phyloP scores from a whole-genome alignment of 1,284 basidiomycete species.

The Bjerkandera adusta region DNA sequence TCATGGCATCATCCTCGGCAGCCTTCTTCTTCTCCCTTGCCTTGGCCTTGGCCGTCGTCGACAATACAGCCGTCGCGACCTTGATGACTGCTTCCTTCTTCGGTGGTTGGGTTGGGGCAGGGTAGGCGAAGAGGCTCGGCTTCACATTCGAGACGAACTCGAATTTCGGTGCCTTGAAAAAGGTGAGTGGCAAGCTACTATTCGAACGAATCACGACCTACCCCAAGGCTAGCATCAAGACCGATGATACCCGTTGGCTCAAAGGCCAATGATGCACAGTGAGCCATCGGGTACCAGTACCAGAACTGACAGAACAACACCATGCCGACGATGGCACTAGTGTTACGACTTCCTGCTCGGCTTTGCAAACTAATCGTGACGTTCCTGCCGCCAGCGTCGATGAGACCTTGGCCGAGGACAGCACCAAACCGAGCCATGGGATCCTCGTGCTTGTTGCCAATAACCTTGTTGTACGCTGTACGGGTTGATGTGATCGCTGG shows the following conservation, averaged over 20 bases:
- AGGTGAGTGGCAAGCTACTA: not conserved
- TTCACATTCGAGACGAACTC: slow-evolving; percentile 86
- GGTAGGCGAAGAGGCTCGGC: slow-evolving; percentile 90
- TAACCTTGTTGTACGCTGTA: slow-evolving; percentile 82
- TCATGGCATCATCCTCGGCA: slow-evolving; percentile 78
- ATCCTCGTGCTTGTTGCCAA: slow-evolving; percentile 95
- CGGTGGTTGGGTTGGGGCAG: slow-evolving; percentile 77
- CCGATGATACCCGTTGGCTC: slow-evolving; percentile 94
- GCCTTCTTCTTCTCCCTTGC: slow-evolving; percentile 89
- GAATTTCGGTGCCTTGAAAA: slow-evolving; percentile 78
- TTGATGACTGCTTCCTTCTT: slow-evolving; percentile 90
- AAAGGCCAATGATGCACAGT: slow-evolving; percentile 89
- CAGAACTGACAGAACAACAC: slow-evolving; percentile 96
- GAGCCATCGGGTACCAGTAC: slow-evolving; percentile 99
- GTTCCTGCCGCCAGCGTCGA: slow-evolving; percentile 95
- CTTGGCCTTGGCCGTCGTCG: slow-evolving; percentile 92
- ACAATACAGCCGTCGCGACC: slow-evolving; percentile 89
- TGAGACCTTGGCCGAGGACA: slow-evolving; percentile 90
- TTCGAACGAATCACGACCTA: slow-evolving; percentile 30
- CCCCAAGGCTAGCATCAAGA: slow-evolving; percentile 81
- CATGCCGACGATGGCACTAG: slow-evolving; percentile 93
- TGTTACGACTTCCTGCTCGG: slow-evolving; percentile 87
- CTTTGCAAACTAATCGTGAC: slow-evolving; percentile 92
- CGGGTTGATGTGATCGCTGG: slow-evolving; percentile 80
- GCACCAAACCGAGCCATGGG: slow-evolving; percentile 97